phyloP scores from a whole-genome alignment of 306 rosid genomes.

The Parietaria judaica region DNA sequence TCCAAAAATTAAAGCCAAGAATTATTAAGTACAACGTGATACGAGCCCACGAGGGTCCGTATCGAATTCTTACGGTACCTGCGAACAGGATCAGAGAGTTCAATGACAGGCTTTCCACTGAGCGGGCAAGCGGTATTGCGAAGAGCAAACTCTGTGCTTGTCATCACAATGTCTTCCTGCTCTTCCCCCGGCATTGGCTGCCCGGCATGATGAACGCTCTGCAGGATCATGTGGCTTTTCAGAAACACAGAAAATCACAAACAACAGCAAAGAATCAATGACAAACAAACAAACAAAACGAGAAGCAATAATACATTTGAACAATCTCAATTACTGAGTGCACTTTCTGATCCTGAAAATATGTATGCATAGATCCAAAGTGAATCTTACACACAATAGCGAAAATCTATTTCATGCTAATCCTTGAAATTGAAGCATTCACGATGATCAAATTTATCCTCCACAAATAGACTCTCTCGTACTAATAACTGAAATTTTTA shows the following conservation, averaged over 20 bases:
- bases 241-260: background rate
- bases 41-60: too few species aligned
- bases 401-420: background rate
- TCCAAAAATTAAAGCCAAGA: too few species aligned
- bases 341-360: background rate
- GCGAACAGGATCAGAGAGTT: slow-evolving; percentile 73
- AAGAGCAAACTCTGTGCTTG: slow-evolving; percentile 60
- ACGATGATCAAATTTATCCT: background rate
- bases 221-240: slow-evolving; percentile 24
- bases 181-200: slow-evolving; percentile 94
- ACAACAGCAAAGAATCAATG: background rate
- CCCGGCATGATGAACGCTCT: slow-evolving; percentile 88
- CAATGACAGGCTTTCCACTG: slow-evolving; percentile 69
- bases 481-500: too few species aligned
- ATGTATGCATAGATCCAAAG: too few species aligned
- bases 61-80: slow-evolving; percentile 46
- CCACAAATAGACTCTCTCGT: background rate
- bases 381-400: background rate
- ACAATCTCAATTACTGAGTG: background rate
- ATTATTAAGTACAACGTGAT: too few species aligned
- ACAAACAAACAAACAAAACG: background rate
- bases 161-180: slow-evolving; percentile 86
- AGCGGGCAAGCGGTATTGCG: slow-evolving; percentile 68
- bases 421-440: background rate
- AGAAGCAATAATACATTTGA: background rate